A percentile compares a stretch with the other conserved stretches of the same genome.
phyloP scores from a whole-genome alignment of 1,139 yeast species.

The Sugiyamaella japonica region DNA sequence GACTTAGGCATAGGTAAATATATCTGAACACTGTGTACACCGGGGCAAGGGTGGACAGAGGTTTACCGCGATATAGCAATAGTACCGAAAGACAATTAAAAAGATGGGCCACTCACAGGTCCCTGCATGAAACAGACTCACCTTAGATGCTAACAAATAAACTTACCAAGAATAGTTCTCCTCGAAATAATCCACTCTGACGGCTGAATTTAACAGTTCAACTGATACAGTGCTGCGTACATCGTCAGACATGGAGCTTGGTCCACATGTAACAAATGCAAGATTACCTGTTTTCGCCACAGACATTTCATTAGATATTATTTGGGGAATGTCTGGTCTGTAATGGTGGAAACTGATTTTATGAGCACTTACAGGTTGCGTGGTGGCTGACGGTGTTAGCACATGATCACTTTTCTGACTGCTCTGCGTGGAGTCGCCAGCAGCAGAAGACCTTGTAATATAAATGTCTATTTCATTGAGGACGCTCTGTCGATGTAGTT shows the following conservation, averaged over 20 bases:
- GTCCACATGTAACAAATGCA: slow-evolving; percentile 42
- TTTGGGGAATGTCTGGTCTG: slow-evolving; percentile 8
- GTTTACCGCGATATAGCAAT: neutral
- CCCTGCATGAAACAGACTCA: neutral
- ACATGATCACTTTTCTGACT: neutral
- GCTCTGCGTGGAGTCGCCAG: neutral
- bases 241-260: slow-evolving; percentile 42
- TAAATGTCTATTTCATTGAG: slow-evolving; percentile 44
- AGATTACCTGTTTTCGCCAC: slow-evolving; percentile 15
- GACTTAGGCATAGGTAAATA: neutral
- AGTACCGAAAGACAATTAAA: neutral
- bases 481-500: slow-evolving; percentile 20
- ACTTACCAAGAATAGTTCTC: slow-evolving; percentile 48
- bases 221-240: slow-evolving; percentile 37
- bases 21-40: slow-evolving; percentile 9
- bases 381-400: neutral
- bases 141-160: no score
- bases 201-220: slow-evolving; percentile 23
- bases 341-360: slow-evolving; percentile 2
- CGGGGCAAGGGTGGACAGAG: slow-evolving; percentile 2
- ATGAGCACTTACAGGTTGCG: neutral
- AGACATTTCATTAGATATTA: slow-evolving; percentile 37
- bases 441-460: slow-evolving; percentile 30
- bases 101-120: neutral
- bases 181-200: slow-evolving; percentile 43